Conservation (phyloP, 2,329 filamentous ascomycete genomes). For the Fusarium aywerte region DNA sequence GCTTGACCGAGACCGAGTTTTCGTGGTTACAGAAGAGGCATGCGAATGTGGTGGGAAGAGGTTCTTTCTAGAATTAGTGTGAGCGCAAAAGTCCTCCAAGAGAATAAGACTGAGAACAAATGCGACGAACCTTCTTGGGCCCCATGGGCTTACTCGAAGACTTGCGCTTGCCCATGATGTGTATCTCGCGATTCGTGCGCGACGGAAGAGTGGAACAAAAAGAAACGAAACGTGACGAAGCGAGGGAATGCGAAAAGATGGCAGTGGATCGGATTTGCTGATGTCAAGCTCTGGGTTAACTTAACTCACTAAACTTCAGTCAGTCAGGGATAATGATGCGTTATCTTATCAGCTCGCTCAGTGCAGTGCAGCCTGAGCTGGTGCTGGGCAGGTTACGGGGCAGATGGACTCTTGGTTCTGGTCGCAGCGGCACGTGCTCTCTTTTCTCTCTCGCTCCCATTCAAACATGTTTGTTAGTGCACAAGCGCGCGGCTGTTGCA, state of each 20-base stretch:
- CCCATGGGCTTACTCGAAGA: conserved; percentile 86
- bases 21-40: conserved; percentile 99
- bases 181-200: conserved; percentile 34
- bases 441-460: background rate
- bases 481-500: conserved; percentile 19
- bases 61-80: conserved; percentile 66
- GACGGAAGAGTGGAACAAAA: conserved; percentile 2
- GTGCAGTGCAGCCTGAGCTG: background rate
- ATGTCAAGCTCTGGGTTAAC: conserved; percentile 38
- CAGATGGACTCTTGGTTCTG: no score
- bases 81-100: conserved; percentile 4
- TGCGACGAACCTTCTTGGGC: conserved; percentile 76
- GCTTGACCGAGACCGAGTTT: conserved; percentile 87
- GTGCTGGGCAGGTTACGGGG: no score
- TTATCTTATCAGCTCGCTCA: conserved; percentile 47
- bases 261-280: conserved; percentile 40
- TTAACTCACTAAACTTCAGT: conserved; percentile 11
- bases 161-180: conserved; percentile 88
- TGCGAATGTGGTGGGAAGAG: conserved; percentile 84
- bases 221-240: conserved; percentile 1
- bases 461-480: conserved; percentile 2
- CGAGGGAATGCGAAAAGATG: conserved; percentile 30
- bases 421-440: conserved; percentile 40
- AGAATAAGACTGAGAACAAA: conserved; percentile 1
- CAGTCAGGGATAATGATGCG: conserved; percentile 24